Conservation (phyloP, 306 rosid genomes). For the Acacia confusa region DNA sequence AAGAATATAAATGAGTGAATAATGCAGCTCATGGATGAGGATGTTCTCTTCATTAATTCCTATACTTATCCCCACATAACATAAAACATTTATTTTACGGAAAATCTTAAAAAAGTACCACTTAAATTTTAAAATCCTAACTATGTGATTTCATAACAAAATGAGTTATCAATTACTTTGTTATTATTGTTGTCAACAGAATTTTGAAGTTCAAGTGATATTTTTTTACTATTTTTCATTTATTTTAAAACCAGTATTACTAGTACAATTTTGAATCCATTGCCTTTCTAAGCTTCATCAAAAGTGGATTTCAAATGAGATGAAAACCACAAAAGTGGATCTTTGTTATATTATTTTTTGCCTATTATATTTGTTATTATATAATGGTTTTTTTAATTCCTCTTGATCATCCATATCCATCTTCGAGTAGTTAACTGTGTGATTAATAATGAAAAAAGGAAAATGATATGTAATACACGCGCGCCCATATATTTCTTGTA, state of each 20-base stretch:
- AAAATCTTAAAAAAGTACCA: too few species aligned
- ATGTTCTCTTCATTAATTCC: neutral
- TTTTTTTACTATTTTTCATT: too few species aligned
- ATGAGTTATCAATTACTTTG: too few species aligned
- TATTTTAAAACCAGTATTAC: too few species aligned
- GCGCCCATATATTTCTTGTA: neutral
- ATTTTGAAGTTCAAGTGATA: too few species aligned
- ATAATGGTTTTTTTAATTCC: neutral
- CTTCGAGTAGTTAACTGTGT: neutral
- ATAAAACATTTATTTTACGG: too few species aligned
- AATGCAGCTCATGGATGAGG: neutral
- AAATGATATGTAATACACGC: neutral
- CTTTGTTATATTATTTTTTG: too few species aligned
- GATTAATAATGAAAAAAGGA: neutral
- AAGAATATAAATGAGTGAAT: neutral
- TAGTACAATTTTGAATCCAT: neutral
- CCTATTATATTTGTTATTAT: neutral
- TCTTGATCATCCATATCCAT: neutral
- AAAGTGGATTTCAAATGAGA: neutral
- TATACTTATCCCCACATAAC: neutral
- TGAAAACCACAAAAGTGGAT: neutral
- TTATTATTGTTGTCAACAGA: too few species aligned
- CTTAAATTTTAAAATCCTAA: too few species aligned
- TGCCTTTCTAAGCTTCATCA: constrained; percentile 39
- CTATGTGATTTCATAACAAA: too few species aligned